Conservation (phyloP, 2,329 filamentous ascomycete genomes). For the Gnomoniopsis smithogilvyi region DNA sequence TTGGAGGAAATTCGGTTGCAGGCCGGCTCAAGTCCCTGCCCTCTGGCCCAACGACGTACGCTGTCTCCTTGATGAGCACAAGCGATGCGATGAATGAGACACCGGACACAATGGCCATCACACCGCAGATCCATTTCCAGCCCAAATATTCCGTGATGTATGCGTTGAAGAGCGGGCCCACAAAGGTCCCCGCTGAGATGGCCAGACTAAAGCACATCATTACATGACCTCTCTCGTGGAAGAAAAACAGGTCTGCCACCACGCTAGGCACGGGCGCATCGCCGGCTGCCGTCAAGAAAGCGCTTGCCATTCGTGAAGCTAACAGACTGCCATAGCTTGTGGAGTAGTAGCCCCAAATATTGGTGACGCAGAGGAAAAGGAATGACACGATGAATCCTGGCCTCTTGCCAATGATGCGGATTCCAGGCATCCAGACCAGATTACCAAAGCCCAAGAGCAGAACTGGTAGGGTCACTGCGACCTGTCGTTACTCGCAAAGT, state of each 20-base stretch:
- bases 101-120: not conserved
- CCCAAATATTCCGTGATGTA: constrained; percentile 6
- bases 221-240: constrained; percentile 3
- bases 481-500: not conserved
- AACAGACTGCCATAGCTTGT: constrained; percentile 1
- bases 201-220: constrained; percentile 5
- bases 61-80: constrained; percentile 4
- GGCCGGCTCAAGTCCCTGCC: not conserved
- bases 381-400: not conserved
- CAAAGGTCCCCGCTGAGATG: not conserved
- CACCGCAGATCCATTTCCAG: constrained; percentile 3
- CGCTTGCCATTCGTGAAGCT: not conserved
- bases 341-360: constrained; percentile 1
- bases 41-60: not conserved
- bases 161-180: constrained; percentile 2
- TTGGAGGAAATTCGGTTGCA: not conserved
- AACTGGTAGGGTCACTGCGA: not conserved
- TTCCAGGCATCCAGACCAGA: constrained; percentile 1
- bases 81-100: not conserved
- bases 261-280: constrained; percentile 2
- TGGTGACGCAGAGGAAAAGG: constrained; percentile 1
- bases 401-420: constrained; percentile 6
- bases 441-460: not conserved
- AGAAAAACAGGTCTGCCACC: constrained; percentile 3
- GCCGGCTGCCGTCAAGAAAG: not conserved